Evolutionary conservation across 257 asterid species (phyloP), one percentile per base, ranked within the genome.

Genomic region (Parsonsia alboflavescens): DNA sequence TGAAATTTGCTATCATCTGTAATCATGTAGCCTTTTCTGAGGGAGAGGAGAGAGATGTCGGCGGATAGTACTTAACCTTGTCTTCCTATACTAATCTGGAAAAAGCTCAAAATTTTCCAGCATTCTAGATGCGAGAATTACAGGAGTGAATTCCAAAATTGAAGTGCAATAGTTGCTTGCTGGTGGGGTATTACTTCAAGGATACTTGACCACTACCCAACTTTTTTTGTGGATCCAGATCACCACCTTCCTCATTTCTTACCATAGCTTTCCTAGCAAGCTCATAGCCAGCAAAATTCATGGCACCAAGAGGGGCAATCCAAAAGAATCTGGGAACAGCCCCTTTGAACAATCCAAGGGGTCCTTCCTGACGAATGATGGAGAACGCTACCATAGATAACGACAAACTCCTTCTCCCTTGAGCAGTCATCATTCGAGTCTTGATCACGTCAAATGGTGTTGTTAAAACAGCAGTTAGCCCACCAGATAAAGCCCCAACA

Each of bases 241-340:
- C 90, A 36, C 74, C 81, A 10, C 80, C 77, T 72, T 84, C 89
- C 62, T 88, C 92, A 10, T 57, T 77, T 78, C 83, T 89, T 77
- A 72, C 90, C 96, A 91, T 91, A 39, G 96, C 93, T 81, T 88
- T 91, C 74, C 84, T 83, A 2, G 89, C 82, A 74, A 91, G 89
- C 85, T 91, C 97, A 50, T 91, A 91, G 42, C 97, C 97, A 41
- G 97, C 96, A 48, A 91, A 91, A 71, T 91, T 91, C 86, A 91
- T 91, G 41, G 97, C 97, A 11, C 97, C 97, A 2, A 91, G 85
- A 9, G 97, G 97, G 52, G 97, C 97, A 45, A 91, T 87, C 97
- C 97, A 91, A 79, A 91, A 89, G 84, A 91, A 91, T 57, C 94
- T 84, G 4, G 97, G 97, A 46, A 91, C 72, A 16, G 97, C 97